phyloP scores from a whole-genome alignment of 2,329 filamentous ascomycete species.

The Colletotrichum sp. region DNA sequence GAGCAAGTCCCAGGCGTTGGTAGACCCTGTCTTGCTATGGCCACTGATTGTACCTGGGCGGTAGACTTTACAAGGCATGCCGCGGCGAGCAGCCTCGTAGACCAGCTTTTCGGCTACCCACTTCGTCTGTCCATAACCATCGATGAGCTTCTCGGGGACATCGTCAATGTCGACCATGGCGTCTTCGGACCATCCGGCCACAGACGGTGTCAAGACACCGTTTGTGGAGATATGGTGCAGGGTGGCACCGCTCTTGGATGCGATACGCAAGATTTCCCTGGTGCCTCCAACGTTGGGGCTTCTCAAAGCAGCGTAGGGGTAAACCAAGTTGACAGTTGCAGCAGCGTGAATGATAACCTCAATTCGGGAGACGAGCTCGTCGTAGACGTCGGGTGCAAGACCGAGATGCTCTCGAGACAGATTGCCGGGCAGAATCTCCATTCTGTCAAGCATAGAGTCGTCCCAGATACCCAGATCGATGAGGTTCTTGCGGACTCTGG shows the following conservation, averaged over 20 bases:
- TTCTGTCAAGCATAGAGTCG: slow-evolving; percentile 77
- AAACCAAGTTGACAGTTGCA: slow-evolving; percentile 81
- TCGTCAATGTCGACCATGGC: slow-evolving; percentile 69
- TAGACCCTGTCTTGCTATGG: slow-evolving; percentile 75
- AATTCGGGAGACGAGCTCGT: slow-evolving; percentile 66
- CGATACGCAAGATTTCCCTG: slow-evolving; percentile 74
- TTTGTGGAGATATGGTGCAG: slow-evolving; percentile 83
- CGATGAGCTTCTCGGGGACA: slow-evolving; percentile 70
- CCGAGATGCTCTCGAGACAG: slow-evolving; percentile 72
- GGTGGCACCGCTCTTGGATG: slow-evolving; percentile 69
- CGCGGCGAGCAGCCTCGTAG: slow-evolving; percentile 69
- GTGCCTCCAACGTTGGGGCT: slow-evolving; percentile 82
- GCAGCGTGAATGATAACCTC: slow-evolving; percentile 80
- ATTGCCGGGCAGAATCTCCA: slow-evolving; percentile 78
- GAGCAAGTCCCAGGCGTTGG: slow-evolving; percentile 79
- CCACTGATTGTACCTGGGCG: slow-evolving; percentile 80
- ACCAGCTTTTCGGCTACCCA: slow-evolving; percentile 82
- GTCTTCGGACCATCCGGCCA: slow-evolving; percentile 74
- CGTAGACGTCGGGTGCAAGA: slow-evolving; percentile 68
- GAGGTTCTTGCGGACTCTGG: slow-evolving; percentile 75
- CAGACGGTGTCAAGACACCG: slow-evolving; percentile 75
- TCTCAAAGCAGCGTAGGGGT: slow-evolving; percentile 78
- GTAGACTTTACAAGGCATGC: slow-evolving; percentile 73
- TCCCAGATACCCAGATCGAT: slow-evolving; percentile 81
- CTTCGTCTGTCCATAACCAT: slow-evolving; percentile 81